These are phyloP conservation scores for Komagataella phaffii DNA, from an alignment of 805 yeast species.

Conservation along the genomic window DNA sequence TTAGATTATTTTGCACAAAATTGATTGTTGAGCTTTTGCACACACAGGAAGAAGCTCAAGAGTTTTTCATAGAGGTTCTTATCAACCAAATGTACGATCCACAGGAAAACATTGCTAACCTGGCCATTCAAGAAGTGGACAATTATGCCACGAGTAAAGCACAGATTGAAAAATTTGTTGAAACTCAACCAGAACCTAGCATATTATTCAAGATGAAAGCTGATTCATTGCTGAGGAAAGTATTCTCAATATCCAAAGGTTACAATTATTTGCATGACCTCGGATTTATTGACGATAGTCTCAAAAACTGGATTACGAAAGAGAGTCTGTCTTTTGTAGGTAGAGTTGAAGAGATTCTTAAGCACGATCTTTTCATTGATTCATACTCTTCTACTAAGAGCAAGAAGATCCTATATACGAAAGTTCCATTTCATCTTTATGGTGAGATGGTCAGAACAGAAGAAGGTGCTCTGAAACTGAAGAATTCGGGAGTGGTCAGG, in stretches of 20 bases:
- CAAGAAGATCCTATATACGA: neutral
- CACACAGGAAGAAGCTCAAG: slow-evolving; percentile 14
- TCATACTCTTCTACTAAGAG: neutral
- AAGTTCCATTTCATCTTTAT: slow-evolving; percentile 57
- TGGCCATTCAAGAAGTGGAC: slow-evolving; percentile 42
- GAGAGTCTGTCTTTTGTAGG: neutral
- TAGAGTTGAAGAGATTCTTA: neutral
- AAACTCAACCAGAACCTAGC: neutral
- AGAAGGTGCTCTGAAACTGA: slow-evolving; percentile 36
- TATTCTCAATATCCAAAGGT: slow-evolving; percentile 57
- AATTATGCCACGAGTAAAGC: slow-evolving; percentile 14
- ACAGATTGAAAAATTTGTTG: neutral
- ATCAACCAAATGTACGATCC: slow-evolving; percentile 63
- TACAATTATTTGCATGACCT: slow-evolving; percentile 46
- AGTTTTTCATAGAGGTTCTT: slow-evolving; percentile 39
- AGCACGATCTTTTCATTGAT: slow-evolving; percentile 2
- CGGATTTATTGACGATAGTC: slow-evolving; percentile 50
- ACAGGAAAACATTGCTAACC: slow-evolving; percentile 36
- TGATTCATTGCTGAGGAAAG: slow-evolving; percentile 39
- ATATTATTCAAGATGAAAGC: slow-evolving; percentile 11
- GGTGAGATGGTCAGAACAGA: slow-evolving; percentile 69
- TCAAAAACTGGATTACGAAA: slow-evolving; percentile 12
- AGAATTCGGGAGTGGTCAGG: neutral
- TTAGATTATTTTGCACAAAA: slow-evolving; percentile 46
- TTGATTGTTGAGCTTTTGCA: slow-evolving; percentile 29